Percentiles rank a stretch among this genome's conserved stretches.
Evolutionary conservation across 2,329 filamentous ascomycete species (phyloP).

Genomic region (Sarocladium oryzae): DNA sequence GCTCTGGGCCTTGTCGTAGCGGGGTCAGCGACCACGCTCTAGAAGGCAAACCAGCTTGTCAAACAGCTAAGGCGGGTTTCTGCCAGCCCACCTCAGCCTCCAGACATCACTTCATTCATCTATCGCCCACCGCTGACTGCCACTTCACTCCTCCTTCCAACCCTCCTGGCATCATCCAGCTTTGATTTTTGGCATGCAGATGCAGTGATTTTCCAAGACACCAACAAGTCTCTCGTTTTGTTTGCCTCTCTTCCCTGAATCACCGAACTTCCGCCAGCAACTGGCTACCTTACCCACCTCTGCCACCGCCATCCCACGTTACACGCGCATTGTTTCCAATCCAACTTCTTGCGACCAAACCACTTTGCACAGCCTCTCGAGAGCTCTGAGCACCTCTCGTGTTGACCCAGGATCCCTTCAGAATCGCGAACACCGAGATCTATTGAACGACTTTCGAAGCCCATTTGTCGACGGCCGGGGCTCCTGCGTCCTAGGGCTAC

Average conservation of each 20-base stretch:
- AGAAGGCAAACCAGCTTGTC: too few species aligned
- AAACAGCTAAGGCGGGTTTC: too few species aligned
- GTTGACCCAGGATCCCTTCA: background rate
- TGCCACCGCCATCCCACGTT: background rate
- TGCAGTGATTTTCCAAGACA: too few species aligned
- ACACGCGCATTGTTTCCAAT: background rate
- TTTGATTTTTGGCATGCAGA: background rate
- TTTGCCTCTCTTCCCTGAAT: background rate
- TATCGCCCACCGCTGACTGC: background rate
- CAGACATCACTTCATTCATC: background rate
- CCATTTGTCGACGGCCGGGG: too few species aligned
- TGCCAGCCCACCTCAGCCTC: slow-evolving; percentile 7
- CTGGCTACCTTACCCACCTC: background rate
- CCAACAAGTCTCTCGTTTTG: background rate
- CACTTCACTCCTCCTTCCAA: background rate
- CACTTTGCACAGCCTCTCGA: too few species aligned
- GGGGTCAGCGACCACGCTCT: background rate
- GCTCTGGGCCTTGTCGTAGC: background rate
- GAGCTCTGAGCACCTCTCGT: too few species aligned
- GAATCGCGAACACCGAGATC: background rate
- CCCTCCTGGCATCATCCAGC: background rate
- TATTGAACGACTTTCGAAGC: too few species aligned
- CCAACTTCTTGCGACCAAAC: too few species aligned
- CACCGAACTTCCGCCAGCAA: background rate
- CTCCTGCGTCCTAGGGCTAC: background rate